These are phyloP conservation scores for Zymoseptoria pseudotritici DNA, from an alignment of 2,329 filamentous ascomycete species.

Conservation along the genomic window DNA sequence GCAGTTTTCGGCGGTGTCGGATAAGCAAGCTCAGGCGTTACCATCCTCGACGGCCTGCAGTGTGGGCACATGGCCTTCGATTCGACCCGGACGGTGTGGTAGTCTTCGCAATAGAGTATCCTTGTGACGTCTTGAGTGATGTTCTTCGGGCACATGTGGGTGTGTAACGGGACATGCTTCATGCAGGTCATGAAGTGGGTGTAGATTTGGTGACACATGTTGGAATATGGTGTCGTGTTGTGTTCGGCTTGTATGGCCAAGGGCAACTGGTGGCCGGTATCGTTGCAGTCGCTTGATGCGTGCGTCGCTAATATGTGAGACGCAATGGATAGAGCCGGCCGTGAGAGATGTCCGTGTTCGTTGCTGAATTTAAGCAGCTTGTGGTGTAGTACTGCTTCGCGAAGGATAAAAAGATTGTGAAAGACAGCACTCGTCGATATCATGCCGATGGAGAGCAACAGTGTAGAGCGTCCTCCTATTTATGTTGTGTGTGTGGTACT, in stretches of 20 bases:
- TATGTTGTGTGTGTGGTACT: slow-evolving; percentile 2
- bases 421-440: background rate
- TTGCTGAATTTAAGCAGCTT: background rate
- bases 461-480: background rate
- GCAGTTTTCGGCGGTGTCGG: slow-evolving; percentile 18
- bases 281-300: background rate
- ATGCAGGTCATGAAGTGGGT: slow-evolving; percentile 25
- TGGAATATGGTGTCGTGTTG: background rate
- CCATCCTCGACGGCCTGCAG: slow-evolving; percentile 7
- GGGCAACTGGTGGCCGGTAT: background rate
- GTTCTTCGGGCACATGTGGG: slow-evolving; percentile 27
- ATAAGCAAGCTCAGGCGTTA: slow-evolving; percentile 11
- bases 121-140: slow-evolving; percentile 20
- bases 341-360: background rate
- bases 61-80: slow-evolving; percentile 16
- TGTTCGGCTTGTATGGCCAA: background rate
- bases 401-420: background rate
- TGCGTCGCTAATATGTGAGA: slow-evolving; percentile 4
- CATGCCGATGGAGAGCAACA: background rate
- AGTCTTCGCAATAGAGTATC: slow-evolving; percentile 29
- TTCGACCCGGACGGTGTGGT: slow-evolving; percentile 17
- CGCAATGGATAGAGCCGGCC: slow-evolving; percentile 2
- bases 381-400: background rate
- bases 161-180: slow-evolving; percentile 25
- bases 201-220: slow-evolving; percentile 30